Base-by-base conservation (phyloP, 495 filamentous ascomycete species). In the Lepraria neglecta region DNA sequence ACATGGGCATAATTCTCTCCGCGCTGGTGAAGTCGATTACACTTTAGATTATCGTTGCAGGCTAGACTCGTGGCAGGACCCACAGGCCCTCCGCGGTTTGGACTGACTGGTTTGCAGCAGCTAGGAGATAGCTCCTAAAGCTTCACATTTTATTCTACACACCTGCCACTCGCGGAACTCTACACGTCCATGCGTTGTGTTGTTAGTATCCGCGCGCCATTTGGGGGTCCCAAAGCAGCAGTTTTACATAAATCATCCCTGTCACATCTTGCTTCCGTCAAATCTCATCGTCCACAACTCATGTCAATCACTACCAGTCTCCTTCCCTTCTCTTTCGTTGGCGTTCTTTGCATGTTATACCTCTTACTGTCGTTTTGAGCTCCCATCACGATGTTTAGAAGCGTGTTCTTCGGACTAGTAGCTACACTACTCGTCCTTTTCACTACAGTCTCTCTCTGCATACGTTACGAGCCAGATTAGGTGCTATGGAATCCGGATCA, bases 401-500 rank as follows among this genome's bases (percentile, higher is more conserved):
- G 11, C 33, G 35, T 51, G 44, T 51, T 51, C n/a, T 27, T 28
- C 10, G 10, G 28, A 44, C 31, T 30, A 42, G 10, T 51, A 15
- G 45, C 31, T 38, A 21, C n/a, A 35, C 11, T 30, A 15, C 12
- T 42, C 11, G 14, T 42, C 4, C 43, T 61, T 24, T 27, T 61
- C 3, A 55, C 30, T 35, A 19, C 15, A 15, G 12, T 35, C n/a
- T 57, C 60, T 42, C 38, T 62, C 21, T 55, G 40, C 17, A 47
- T 61, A 38, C 46, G 31, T 2, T 66, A 63, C 47, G 64, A 66
- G 17, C 64, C 70, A 43, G 69, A 72, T n/a, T 67, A 76, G 56
- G 56, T 69, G 56, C 27, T 62, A 43, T 76, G 69, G 65, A 77
- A 77, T 61, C 62, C 76, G 17, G 76, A 77, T 58, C 64, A 72